A percentile compares a stretch with the other conserved stretches of the same genome.
phyloP scores from a whole-genome alignment of 2,329 filamentous ascomycete species.

The Chaetomium sp. region DNA sequence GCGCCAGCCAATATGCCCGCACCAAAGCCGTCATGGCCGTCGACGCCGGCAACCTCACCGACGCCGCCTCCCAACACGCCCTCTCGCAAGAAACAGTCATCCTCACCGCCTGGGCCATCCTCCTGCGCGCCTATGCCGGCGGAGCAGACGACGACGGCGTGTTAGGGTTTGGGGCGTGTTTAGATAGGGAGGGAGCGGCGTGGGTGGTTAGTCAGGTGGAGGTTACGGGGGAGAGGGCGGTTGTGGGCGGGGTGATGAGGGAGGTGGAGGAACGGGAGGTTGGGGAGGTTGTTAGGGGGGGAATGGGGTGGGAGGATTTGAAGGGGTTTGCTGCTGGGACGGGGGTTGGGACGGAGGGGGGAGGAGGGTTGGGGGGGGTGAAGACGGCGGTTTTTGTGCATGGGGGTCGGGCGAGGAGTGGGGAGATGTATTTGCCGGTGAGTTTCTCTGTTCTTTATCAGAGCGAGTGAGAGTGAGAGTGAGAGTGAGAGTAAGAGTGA shows the following conservation, averaged over 20 bases:
- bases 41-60: constrained; percentile 6
- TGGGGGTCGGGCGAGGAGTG: constrained; percentile 3
- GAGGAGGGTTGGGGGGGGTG: too few species aligned
- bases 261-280: too few species aligned
- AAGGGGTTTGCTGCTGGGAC: too few species aligned
- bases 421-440: constrained; percentile 11
- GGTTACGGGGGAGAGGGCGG: too few species aligned
- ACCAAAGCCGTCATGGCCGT: constrained; percentile 13
- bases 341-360: too few species aligned
- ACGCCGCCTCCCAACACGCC: constrained; percentile 4
- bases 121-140: constrained; percentile 9
- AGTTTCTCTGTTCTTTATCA: neutral
- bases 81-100: constrained; percentile 9
- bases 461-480: too few species aligned
- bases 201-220: neutral
- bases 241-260: too few species aligned
- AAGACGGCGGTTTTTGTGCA: constrained; percentile 6
- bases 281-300: too few species aligned
- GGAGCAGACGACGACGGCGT: neutral
- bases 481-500: too few species aligned
- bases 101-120: constrained; percentile 8
- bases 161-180: constrained; percentile 9
- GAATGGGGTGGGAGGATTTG: too few species aligned
- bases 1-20: constrained; percentile 1
- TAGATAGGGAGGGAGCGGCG: constrained; percentile 9